Percentiles rank a stretch among this genome's conserved stretches.
These are phyloP conservation scores for Boletellus emodensis DNA, from an alignment of 768 basidiomycete species.

Conservation along the genomic window DNA sequence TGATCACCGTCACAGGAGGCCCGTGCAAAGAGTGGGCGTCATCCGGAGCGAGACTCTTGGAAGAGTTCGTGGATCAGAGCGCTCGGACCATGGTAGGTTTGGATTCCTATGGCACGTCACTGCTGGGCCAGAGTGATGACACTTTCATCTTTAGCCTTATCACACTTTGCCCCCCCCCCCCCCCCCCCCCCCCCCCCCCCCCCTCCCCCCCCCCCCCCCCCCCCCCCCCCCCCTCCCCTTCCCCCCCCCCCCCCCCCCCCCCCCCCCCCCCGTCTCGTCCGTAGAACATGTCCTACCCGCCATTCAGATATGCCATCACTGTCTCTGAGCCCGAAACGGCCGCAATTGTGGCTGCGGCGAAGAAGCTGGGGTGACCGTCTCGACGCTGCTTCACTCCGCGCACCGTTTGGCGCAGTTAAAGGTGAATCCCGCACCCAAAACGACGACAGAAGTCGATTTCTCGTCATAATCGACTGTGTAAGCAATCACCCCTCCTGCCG, in stretches of 20 bases:
- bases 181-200: too few species aligned
- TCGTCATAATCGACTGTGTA: constrained; percentile 8
- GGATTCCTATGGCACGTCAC: neutral
- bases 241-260: too few species aligned
- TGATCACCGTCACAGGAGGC: constrained; percentile 24
- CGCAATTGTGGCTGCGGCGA: constrained; percentile 9
- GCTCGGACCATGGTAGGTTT: constrained; percentile 9
- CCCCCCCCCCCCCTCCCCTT: too few species aligned
- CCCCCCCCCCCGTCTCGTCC: constrained; percentile 6
- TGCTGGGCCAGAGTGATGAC: neutral
- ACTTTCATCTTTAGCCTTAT: neutral
- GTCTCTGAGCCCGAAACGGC: constrained; percentile 7
- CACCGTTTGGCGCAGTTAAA: constrained; percentile 19
- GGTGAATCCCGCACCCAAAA: constrained; percentile 16
- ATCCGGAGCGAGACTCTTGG: constrained; percentile 1
- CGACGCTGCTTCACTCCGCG: constrained; percentile 21
- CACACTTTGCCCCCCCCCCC: too few species aligned
- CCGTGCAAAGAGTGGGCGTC: constrained; percentile 15
- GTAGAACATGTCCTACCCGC: constrained; percentile 7
- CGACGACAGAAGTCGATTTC: constrained; percentile 17
- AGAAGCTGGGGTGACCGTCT: constrained; percentile 6
- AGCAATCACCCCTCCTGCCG: neutral
- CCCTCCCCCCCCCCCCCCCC: too few species aligned
- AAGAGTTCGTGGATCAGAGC: neutral
- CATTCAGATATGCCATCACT: neutral